These are phyloP conservation scores for Cercophora samala DNA, from an alignment of 495 filamentous ascomycete species.

Conservation along the genomic window DNA sequence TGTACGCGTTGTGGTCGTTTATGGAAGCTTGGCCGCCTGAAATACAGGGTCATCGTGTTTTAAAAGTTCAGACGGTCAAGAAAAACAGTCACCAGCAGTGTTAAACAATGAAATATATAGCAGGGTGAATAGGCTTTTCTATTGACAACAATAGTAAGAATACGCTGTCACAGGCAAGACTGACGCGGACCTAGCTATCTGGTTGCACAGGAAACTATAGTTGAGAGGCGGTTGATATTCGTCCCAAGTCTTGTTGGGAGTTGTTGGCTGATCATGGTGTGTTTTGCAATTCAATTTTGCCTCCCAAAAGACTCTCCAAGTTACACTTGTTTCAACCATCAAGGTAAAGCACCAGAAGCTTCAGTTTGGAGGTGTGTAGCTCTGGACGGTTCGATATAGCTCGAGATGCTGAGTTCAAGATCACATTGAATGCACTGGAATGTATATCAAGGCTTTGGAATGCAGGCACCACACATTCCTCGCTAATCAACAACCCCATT, in stretches of 20 bases:
- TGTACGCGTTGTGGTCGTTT: not conserved
- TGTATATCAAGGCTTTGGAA: slow-evolving; percentile 1
- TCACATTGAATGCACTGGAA: not conserved
- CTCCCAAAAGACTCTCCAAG: not conserved
- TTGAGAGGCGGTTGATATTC: not conserved
- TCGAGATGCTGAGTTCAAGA: not conserved
- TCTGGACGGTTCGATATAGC: not conserved
- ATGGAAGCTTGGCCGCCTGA: not conserved
- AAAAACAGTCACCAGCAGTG: not conserved
- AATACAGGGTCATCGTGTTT: not conserved
- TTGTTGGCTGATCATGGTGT: too few relatives aligned
- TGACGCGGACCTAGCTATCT: not conserved
- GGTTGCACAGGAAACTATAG: not conserved
- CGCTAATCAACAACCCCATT: not conserved
- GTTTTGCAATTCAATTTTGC: too few relatives aligned
- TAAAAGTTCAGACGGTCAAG: not conserved
- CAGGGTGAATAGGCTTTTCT: not conserved
- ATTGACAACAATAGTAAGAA: not conserved
- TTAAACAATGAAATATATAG: not conserved
- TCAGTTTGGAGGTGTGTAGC: not conserved
- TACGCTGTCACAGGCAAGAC: not conserved
- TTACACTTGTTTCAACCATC: not conserved
- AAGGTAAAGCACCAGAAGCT: not conserved
- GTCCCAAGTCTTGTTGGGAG: not conserved
- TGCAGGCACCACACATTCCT: not conserved